Percentiles rank a stretch among this genome's conserved stretches.
These are phyloP conservation scores for Bacterosira constricta DNA, from an alignment of 108 stramenopile species.

Conservation along the genomic window DNA sequence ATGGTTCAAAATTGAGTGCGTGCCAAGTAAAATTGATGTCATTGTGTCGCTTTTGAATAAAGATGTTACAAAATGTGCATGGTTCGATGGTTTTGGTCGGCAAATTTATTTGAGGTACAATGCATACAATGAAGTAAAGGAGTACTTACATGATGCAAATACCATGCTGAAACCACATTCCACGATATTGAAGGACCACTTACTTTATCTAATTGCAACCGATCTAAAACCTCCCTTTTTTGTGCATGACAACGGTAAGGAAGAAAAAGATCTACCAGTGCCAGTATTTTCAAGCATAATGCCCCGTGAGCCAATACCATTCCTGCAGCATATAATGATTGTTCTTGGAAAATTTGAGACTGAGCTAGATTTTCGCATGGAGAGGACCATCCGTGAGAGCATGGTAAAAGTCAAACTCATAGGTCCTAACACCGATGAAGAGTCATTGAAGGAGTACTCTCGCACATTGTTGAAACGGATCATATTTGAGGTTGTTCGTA, in stretches of 20 bases:
- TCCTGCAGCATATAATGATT: slow-evolving; percentile 10
- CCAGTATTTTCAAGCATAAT: slow-evolving; percentile 10
- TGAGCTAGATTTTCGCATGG: slow-evolving; percentile 6
- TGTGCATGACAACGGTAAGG: too few species aligned
- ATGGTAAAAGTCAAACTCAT: background rate
- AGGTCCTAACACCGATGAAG: background rate
- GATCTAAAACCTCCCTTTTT: too few species aligned
- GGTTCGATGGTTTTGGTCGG: slow-evolving; percentile 4
- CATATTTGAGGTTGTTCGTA: background rate
- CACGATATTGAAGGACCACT: too few species aligned
- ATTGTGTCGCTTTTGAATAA: background rate
- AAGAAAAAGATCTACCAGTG: slow-evolving; percentile 17
- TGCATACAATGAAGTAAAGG: slow-evolving; percentile 9
- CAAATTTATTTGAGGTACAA: background rate
- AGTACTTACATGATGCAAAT: background rate
- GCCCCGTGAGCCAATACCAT: background rate
- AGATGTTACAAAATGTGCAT: background rate
- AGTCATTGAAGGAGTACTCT: background rate
- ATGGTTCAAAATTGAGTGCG: slow-evolving; percentile 18
- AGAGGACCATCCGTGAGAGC: background rate
- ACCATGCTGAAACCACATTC: too few species aligned
- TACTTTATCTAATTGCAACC: too few species aligned
- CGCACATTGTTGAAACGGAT: background rate
- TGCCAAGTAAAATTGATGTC: background rate
- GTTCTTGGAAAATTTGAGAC: slow-evolving; percentile 22